Evolutionary conservation across 306 rosid species (phyloP).

Genomic region (Trifolium fragiferum): DNA sequence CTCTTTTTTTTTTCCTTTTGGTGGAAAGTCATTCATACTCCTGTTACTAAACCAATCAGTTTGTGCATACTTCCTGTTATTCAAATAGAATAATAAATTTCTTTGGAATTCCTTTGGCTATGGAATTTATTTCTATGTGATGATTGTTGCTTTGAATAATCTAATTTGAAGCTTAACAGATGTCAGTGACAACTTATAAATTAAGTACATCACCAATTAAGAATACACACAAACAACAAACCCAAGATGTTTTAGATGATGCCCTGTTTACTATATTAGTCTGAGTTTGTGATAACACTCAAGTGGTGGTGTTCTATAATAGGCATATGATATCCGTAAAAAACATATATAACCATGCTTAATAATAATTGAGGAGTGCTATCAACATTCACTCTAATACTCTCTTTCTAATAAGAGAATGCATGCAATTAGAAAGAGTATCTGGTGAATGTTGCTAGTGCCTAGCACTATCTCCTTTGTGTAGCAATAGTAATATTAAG

Average conservation of each 20-base stretch:
- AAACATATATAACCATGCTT: background rate
- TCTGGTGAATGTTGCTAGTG: too few relatives aligned
- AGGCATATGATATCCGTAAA: too few relatives aligned
- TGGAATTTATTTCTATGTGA: background rate
- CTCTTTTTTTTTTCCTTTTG: too few relatives aligned
- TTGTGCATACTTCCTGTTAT: conserved; percentile 14
- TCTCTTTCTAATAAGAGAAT: too few relatives aligned
- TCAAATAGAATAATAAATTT: conserved; percentile 12
- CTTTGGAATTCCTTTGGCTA: background rate
- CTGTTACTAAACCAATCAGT: background rate
- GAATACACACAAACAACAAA: background rate
- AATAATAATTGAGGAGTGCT: background rate
- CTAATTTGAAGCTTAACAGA: background rate
- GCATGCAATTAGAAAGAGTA: too few relatives aligned
- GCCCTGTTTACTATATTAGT: too few relatives aligned
- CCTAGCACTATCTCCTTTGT: too few relatives aligned
- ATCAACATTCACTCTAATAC: too few relatives aligned
- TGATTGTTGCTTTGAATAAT: background rate
- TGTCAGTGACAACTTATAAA: background rate
- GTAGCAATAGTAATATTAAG: too few relatives aligned
- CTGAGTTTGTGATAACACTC: too few relatives aligned
- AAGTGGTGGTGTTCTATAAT: too few relatives aligned
- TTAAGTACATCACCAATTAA: background rate
- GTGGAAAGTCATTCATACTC: background rate
- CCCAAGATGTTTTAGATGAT: background rate